A percentile compares a stretch with the other conserved stretches of the same genome.
phyloP scores from a whole-genome alignment of 768 basidiomycete species.

The Auriscalpium vulgare region DNA sequence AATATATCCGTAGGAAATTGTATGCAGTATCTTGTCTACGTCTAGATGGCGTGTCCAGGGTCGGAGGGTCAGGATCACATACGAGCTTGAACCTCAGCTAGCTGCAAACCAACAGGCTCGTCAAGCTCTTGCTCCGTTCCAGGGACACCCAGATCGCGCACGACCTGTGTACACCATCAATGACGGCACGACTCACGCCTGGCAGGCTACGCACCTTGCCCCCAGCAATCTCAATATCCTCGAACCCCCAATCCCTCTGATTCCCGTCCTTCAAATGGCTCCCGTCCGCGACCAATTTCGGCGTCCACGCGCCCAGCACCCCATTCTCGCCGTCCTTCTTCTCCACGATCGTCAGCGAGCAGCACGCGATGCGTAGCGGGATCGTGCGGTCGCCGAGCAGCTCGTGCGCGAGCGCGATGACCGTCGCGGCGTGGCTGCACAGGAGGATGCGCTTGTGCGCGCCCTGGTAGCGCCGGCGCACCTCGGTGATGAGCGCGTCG shows the following conservation, averaged over 20 bases:
- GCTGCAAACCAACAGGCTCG: constrained; percentile 47
- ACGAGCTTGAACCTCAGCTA: constrained; percentile 10
- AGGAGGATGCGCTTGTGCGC: constrained; percentile 49
- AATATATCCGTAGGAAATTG: neutral
- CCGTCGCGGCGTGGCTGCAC: constrained; percentile 69
- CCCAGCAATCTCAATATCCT: constrained; percentile 53
- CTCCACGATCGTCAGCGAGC: constrained; percentile 54
- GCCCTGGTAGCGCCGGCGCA: constrained; percentile 37
- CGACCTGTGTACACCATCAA: constrained; percentile 37
- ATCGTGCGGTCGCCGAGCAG: constrained; percentile 46
- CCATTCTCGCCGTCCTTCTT: constrained; percentile 22
- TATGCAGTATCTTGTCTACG: too few species aligned
- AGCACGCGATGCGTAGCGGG: constrained; percentile 64
- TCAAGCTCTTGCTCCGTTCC: constrained; percentile 56
- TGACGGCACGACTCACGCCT: neutral
- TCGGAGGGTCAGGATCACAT: constrained; percentile 1
- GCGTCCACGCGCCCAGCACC: constrained; percentile 39
- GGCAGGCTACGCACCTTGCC: constrained; percentile 44
- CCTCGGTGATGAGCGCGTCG: constrained; percentile 38
- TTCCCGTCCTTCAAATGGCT: constrained; percentile 50
- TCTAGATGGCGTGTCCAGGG: too few species aligned
- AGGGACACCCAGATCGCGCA: constrained; percentile 62
- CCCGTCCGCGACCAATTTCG: constrained; percentile 43
- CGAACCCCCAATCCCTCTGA: constrained; percentile 74
- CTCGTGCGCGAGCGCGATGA: constrained; percentile 54